Evolutionary conservation across 176 grass and related monocot genomes (phyloP), one percentile per base, ranked within the genome.

Genomic region (Oryza glumipatula): DNA sequence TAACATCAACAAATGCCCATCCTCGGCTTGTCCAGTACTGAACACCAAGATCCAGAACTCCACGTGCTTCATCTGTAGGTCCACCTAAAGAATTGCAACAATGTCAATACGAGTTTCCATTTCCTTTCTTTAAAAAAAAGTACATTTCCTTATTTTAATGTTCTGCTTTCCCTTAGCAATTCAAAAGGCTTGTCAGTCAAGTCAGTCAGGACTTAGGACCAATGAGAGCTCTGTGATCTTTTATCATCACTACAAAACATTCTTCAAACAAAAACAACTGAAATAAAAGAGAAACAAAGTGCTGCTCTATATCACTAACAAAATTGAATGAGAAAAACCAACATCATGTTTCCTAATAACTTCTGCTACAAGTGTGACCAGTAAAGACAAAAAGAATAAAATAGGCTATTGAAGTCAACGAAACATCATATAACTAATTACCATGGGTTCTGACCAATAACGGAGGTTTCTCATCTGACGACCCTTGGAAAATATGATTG

Each of bases 21-120:
- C 95, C 95, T 89, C 92, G 88, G 77, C 92, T 94, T 30, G 92
- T 97, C 95, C 92, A 97, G 36, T 92, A 97, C 78, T 97, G 95
- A 67, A 94, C 88, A 88, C 84, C 88, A 87, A 94, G 90, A 85
- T 97, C 90, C 52, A 97, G 85, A 28, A 83, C 41, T 67, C 85
- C 90, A 48, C 74, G 87, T 85, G 95, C 72, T 91, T 97, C 95
- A 83, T 68, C 75, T 74, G 95, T 97, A 61, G 95, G 95, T 65
- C 95, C 95, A 78, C 90, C 95, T 97, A 85, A 82, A 56, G 11
- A 79, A 72, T 80, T 84, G 66, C 38, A 74, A 26, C 35, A 68
- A 33, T 21, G 68, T 68, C 64, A 85, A 75, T 24, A 74, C 17
- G 64, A 41, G 16, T 24, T 51, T 19, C 1, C 52, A 56, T 56